phyloP scores from a whole-genome alignment of 768 basidiomycete species.

The Boletus edulis region DNA sequence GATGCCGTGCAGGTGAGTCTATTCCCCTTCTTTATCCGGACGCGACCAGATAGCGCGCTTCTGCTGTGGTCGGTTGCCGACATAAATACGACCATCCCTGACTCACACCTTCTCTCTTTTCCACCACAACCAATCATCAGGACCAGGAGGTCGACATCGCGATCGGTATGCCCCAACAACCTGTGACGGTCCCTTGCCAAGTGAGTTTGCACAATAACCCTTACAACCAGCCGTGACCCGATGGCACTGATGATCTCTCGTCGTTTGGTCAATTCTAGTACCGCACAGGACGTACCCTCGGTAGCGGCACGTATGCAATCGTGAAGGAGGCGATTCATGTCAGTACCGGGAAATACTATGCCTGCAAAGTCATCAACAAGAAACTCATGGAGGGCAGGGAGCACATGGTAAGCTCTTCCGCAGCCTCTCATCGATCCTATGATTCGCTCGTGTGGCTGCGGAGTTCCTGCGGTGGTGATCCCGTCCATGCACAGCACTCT shows the following conservation, averaged over 20 bases:
- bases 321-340: slow-evolving; percentile 95
- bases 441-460: slow-evolving; percentile 1
- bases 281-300: slow-evolving; percentile 83
- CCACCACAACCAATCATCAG: slow-evolving; percentile 14
- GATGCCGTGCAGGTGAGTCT: slow-evolving; percentile 16
- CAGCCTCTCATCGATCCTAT: slow-evolving; percentile 6
- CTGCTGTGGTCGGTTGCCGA: slow-evolving; percentile 11
- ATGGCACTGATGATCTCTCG: slow-evolving; percentile 8
- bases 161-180: slow-evolving; percentile 29
- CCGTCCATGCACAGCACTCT: background rate
- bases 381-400: slow-evolving; percentile 97
- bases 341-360: slow-evolving; percentile 91
- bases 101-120: slow-evolving; percentile 6
- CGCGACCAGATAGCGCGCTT: slow-evolving; percentile 9
- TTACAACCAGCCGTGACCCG: background rate
- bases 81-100: slow-evolving; percentile 16
- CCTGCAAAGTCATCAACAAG: slow-evolving; percentile 99
- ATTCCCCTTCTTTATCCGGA: background rate
- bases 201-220: slow-evolving; percentile 23
- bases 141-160: slow-evolving; percentile 7
- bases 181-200: slow-evolving; percentile 47
- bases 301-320: slow-evolving; percentile 93
- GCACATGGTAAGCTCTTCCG: slow-evolving; percentile 73
- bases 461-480: background rate
- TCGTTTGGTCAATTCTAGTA: slow-evolving; percentile 46